Evolutionary conservation across 75 land plant species (phyloP), one percentile per base, ranked within the genome.

Genomic region (Larix kaempferi): DNA sequence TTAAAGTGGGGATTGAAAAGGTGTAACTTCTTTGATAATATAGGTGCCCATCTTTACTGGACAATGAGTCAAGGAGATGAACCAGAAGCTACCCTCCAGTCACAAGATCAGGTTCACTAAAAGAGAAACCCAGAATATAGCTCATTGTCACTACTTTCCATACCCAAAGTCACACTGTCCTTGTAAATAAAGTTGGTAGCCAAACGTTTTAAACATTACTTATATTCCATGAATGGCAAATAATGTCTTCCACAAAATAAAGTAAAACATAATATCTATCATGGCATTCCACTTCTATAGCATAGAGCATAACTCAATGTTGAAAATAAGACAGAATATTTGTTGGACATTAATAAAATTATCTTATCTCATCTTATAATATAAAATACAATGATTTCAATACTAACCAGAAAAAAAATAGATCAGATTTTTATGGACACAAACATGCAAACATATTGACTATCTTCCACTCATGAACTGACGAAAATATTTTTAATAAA

Each of bases 131-230:
- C 67, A 33, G 33, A 64, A 25, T 16, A 17, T 74, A 76, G 15
- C 21, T 55, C 49, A 74, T 79, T 56, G 35, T 26, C 55, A 59
- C 80, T 79, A 16, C 78, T 29, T 23, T 26, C 79, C 33, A 37
- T 37, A 3, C 6, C 3, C 52, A 29, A 37, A 52, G 52, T 22
- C 63, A 60, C 22, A 60, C 2, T 26, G 12, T 60, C 26, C 27
- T 17, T 60, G 22, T 60, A 60, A 60, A 15, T 23, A 10, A 26
- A 8, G 27, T 13, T 0, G 10, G 3, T 23, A 61, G 26, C 23
- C 29, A 61, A 25, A 61, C 1, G 15, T 10, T 49, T 49, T 49
- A 49, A 49, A 49, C 54, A 11, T 10, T 49, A 49, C 54, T 49
- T 49, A 49, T 61, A 61, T 25, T 61, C 63, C 63, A 61, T 23